Evolutionary conservation across 805 yeast genomes (phyloP).

Genomic region (Barnettozyma californica): DNA sequence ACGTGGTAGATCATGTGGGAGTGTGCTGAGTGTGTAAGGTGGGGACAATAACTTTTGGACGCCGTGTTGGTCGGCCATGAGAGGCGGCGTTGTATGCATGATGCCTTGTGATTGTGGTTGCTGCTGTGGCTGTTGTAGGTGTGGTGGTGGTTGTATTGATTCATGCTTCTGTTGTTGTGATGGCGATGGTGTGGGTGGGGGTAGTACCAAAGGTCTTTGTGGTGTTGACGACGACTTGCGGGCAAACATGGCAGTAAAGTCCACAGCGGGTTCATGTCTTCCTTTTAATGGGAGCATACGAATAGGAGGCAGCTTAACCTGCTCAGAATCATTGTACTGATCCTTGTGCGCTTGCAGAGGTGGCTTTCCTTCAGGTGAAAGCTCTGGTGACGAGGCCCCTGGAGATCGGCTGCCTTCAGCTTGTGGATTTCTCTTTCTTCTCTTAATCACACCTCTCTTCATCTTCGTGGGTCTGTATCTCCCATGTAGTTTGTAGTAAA

Average conservation of each 20-base stretch:
- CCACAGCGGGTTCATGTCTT: slow-evolving; percentile 30
- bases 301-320: slow-evolving; percentile 22
- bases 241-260: slow-evolving; percentile 34
- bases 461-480: slow-evolving; percentile 69
- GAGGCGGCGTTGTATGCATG: slow-evolving; percentile 9
- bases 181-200: too few relatives aligned
- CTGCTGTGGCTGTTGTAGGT: neutral
- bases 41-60: slow-evolving; percentile 4
- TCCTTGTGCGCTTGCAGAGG: neutral
- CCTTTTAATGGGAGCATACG: slow-evolving; percentile 19
- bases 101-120: neutral
- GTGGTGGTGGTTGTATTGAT: neutral
- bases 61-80: neutral
- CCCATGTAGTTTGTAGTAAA: slow-evolving; percentile 72
- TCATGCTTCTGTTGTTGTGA: slow-evolving; percentile 3
- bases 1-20: slow-evolving; percentile 2
- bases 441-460: slow-evolving; percentile 67
- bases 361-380: slow-evolving; percentile 1
- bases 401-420: slow-evolving; percentile 4
- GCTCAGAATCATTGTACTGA: slow-evolving; percentile 6
- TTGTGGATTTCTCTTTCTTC: slow-evolving; percentile 50
- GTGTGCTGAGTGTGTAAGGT: neutral
- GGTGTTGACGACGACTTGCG: slow-evolving; percentile 9
- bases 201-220: too few relatives aligned
- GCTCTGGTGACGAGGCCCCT: slow-evolving; percentile 5